phyloP scores from a whole-genome alignment of 1,139 yeast species.

The Suhomyces taliae region DNA sequence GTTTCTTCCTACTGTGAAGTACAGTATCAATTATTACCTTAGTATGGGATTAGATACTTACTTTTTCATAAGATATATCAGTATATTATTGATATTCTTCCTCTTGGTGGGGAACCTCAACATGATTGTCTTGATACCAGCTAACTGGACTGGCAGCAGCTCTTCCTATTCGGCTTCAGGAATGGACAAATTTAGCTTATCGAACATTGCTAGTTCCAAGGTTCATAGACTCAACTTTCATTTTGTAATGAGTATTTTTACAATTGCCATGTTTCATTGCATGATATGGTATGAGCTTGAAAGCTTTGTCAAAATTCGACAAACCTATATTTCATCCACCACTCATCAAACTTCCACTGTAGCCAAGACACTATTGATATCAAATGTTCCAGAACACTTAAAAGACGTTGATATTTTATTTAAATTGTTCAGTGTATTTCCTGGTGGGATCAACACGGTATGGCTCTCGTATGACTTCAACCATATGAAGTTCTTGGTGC shows the following conservation, averaged over 20 bases:
- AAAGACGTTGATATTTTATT: slow-evolving; percentile 26
- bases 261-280: slow-evolving; percentile 54
- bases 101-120: slow-evolving; percentile 49
- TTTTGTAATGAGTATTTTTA: slow-evolving; percentile 51
- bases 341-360: slow-evolving; percentile 25
- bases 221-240: slow-evolving; percentile 52
- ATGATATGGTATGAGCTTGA: slow-evolving; percentile 52
- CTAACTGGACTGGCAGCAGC: slow-evolving; percentile 51
- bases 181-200: slow-evolving; percentile 58
- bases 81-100: slow-evolving; percentile 49
- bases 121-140: slow-evolving; percentile 55
- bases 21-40: slow-evolving; percentile 44
- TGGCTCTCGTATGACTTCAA: slow-evolving; percentile 53
- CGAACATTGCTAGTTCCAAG: slow-evolving; percentile 54
- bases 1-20: slow-evolving; percentile 43
- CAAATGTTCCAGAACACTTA: slow-evolving; percentile 46
- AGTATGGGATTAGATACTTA: slow-evolving; percentile 65
- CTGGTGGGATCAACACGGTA: slow-evolving; percentile 48
- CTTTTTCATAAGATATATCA: slow-evolving; percentile 56
- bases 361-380: slow-evolving; percentile 46
- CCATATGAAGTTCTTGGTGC: slow-evolving; percentile 30
- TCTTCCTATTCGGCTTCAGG: slow-evolving; percentile 39
- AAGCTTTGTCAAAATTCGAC: slow-evolving; percentile 46
- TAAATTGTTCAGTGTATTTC: slow-evolving; percentile 32
- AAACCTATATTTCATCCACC: slow-evolving; percentile 31